Conservation (phyloP, 441 rosid genomes). For the Mallotus repandus region DNA sequence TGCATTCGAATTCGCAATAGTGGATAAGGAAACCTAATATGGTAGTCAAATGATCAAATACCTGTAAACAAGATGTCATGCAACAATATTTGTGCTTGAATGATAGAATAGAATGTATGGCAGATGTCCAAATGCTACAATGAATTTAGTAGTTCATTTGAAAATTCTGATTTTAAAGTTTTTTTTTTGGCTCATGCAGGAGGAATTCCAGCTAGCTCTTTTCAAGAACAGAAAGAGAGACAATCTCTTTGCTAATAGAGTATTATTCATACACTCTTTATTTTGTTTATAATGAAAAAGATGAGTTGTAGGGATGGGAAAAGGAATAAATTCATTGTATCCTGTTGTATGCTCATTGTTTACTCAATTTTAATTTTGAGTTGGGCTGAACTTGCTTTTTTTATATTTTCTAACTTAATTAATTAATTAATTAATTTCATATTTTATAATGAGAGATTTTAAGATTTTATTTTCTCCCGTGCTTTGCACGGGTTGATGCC, state of each 20-base stretch:
- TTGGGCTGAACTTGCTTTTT: neutral
- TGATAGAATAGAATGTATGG: too few species aligned
- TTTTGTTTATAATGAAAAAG: neutral
- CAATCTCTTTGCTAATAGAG: conserved; percentile 92
- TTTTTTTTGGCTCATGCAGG: conserved; percentile 48
- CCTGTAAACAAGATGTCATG: too few species aligned
- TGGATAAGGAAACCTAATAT: neutral
- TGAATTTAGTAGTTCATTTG: too few species aligned
- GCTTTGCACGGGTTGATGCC: too few species aligned
- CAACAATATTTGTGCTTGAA: too few species aligned
- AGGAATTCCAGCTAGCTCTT: conserved; percentile 92
- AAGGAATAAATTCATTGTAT: neutral
- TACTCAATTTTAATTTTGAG: neutral
- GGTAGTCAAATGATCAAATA: neutral
- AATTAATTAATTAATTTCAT: too few species aligned
- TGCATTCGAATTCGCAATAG: neutral
- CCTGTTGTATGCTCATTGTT: neutral
- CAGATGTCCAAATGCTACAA: too few species aligned
- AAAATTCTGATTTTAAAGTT: too few species aligned
- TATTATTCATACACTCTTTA: conserved; percentile 25
- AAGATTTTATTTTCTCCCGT: too few species aligned
- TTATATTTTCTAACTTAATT: too few species aligned
- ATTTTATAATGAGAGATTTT: too few species aligned
- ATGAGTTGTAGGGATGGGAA: neutral
- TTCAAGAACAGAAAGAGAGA: conserved; percentile 87